A percentile compares a stretch with the other conserved stretches of the same genome.
These are phyloP conservation scores for Suillus tomentosus DNA, from an alignment of 768 basidiomycete genomes.

Conservation along the genomic window DNA sequence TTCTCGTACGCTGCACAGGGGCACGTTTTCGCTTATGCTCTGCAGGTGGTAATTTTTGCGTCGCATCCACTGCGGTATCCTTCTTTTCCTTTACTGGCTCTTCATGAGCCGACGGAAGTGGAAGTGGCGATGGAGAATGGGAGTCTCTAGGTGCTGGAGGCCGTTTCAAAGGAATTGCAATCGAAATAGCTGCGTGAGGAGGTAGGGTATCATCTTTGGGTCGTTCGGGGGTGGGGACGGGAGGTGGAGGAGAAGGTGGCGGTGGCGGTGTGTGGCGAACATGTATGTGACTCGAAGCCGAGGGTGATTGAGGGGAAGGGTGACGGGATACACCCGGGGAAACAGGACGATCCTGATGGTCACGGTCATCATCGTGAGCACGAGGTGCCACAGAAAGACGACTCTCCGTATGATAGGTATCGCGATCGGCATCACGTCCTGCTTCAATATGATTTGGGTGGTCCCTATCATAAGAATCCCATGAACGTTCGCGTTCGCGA, in stretches of 20 bases:
- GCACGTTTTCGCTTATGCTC: slow-evolving; percentile 39
- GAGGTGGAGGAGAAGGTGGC: slow-evolving; percentile 32
- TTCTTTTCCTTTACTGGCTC: slow-evolving; percentile 32
- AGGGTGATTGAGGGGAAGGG: slow-evolving; percentile 17
- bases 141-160: slow-evolving; percentile 48
- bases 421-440: slow-evolving; percentile 14
- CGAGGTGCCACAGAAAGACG: slow-evolving; percentile 16
- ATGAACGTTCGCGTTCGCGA: slow-evolving; percentile 22
- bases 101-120: slow-evolving; percentile 32
- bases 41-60: slow-evolving; percentile 3
- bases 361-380: slow-evolving; percentile 14
- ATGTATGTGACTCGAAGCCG: slow-evolving; percentile 11
- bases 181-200: slow-evolving; percentile 42
- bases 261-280: slow-evolving; percentile 23
- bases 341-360: slow-evolving; percentile 22
- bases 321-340: slow-evolving; percentile 23
- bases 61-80: slow-evolving; percentile 12
- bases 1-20: slow-evolving; percentile 51
- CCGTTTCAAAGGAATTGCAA: slow-evolving; percentile 43
- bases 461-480: slow-evolving; percentile 16
- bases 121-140: slow-evolving; percentile 47
- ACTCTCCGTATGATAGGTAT: slow-evolving; percentile 6
- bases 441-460: slow-evolving; percentile 14
- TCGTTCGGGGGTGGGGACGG: slow-evolving; percentile 38
- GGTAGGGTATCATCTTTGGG: slow-evolving; percentile 39